Evolutionary conservation across 2,329 filamentous ascomycete species (phyloP).

Genomic region (Cladosporium sp.): DNA sequence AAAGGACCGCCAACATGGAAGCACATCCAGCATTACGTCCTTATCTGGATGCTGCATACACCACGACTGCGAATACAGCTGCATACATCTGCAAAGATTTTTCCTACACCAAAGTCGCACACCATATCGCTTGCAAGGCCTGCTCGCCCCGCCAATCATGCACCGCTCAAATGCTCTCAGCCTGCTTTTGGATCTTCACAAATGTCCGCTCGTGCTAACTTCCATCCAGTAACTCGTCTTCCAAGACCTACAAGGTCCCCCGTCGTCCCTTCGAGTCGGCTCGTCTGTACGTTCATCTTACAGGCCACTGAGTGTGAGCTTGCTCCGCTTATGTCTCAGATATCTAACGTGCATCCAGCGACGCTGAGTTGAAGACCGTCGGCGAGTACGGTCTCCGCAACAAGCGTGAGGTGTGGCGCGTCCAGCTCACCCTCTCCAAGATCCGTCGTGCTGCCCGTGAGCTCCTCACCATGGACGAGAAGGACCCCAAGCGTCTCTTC

Average conservation of each 20-base stretch:
- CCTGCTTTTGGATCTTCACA: not conserved
- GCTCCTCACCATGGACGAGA: slow-evolving; percentile 99
- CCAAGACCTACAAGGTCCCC: slow-evolving; percentile 99
- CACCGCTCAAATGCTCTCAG: slow-evolving; percentile 2
- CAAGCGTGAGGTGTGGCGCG: slow-evolving; percentile 99
- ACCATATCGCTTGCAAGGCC: not conserved
- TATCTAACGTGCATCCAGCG: slow-evolving; percentile 73
- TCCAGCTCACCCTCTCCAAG: slow-evolving; percentile 99
- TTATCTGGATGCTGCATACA: not conserved
- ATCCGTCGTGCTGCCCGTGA: slow-evolving; percentile 99
- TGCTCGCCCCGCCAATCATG: not conserved
- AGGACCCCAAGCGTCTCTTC: slow-evolving; percentile 99
- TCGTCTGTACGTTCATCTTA: slow-evolving; percentile 87
- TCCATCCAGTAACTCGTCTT: slow-evolving; percentile 63
- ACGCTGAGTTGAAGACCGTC: slow-evolving; percentile 99
- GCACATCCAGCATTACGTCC: not conserved
- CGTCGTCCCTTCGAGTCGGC: slow-evolving; percentile 98
- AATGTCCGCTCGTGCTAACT: not conserved
- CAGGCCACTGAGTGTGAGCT: slow-evolving; percentile 96
- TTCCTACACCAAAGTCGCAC: not conserved
- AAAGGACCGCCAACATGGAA: too few species aligned
- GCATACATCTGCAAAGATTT: not conserved
- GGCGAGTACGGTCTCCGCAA: slow-evolving; percentile 99
- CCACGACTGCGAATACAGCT: too few species aligned
- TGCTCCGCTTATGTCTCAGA: slow-evolving; percentile 95